Conservation (phyloP, 768 basidiomycete genomes). For the Auricularia heimuer region DNA sequence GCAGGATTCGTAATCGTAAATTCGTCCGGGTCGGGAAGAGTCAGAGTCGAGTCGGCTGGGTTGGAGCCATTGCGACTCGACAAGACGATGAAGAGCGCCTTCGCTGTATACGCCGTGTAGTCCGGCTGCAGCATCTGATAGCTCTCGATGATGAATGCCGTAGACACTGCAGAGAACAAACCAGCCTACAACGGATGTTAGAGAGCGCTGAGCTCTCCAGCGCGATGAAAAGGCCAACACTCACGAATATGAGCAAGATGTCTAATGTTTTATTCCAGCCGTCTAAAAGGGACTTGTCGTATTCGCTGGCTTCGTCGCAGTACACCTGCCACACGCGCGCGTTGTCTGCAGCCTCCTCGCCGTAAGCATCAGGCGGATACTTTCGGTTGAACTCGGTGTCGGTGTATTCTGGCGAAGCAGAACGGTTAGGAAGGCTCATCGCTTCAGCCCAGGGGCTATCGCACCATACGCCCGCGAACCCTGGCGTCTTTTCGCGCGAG, state of each 20-base stretch:
- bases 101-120: not conserved
- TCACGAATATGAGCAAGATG: conserved; percentile 7
- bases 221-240: not conserved
- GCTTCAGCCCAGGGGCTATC: no score
- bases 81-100: not conserved
- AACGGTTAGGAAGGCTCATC: no score
- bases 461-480: no score
- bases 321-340: conserved; percentile 9
- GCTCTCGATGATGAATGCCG: not conserved
- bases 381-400: conserved; percentile 3
- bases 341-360: conserved; percentile 6
- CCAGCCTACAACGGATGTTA: not conserved
- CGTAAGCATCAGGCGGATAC: conserved; percentile 7
- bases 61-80: not conserved
- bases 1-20: not conserved
- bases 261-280: conserved; percentile 7
- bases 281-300: conserved; percentile 5
- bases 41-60: not conserved
- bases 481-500: no score
- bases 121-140: not conserved
- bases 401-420: not conserved
- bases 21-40: not conserved
- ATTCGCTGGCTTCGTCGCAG: conserved; percentile 7
- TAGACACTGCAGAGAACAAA: conserved; percentile 1
- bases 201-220: not conserved